phyloP scores from a whole-genome alignment of 108 stramenopile genomes.

The Nitzschia sp. region DNA sequence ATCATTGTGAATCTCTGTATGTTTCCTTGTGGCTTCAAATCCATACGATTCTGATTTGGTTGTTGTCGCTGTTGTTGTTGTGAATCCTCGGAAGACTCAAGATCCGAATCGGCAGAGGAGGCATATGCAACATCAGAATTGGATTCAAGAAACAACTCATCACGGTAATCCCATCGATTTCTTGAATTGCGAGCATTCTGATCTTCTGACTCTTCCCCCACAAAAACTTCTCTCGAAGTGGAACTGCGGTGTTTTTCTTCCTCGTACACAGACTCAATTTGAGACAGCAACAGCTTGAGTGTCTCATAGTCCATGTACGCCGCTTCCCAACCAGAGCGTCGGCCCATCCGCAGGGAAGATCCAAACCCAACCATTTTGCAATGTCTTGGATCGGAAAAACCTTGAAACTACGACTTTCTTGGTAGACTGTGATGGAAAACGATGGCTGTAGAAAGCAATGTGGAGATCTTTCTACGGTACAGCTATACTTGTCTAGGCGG shows the following conservation, averaged over 20 bases:
- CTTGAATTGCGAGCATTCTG: slow-evolving; percentile 7
- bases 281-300: slow-evolving; percentile 60
- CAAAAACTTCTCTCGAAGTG: slow-evolving; percentile 13
- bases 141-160: slow-evolving; percentile 77
- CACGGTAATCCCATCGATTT: slow-evolving; percentile 57
- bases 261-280: slow-evolving; percentile 76
- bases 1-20: slow-evolving; percentile 9
- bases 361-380: slow-evolving; percentile 75
- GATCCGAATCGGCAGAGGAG: slow-evolving; percentile 23
- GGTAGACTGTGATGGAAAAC: no score
- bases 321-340: slow-evolving; percentile 72
- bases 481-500: no score
- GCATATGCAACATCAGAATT: slow-evolving; percentile 75
- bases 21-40: slow-evolving; percentile 1
- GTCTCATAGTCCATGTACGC: slow-evolving; percentile 83
- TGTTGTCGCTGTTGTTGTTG: not conserved
- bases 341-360: slow-evolving; percentile 58
- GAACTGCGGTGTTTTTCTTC: slow-evolving; percentile 40
- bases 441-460: no score
- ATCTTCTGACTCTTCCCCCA: slow-evolving; percentile 1
- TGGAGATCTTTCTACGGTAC: no score
- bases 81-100: slow-evolving; percentile 6
- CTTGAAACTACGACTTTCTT: no score
- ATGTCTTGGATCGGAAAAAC: no score
- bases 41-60: not conserved